Base-by-base conservation (phyloP, 2,329 filamentous ascomycete genomes). In the Endothia cerciana region DNA sequence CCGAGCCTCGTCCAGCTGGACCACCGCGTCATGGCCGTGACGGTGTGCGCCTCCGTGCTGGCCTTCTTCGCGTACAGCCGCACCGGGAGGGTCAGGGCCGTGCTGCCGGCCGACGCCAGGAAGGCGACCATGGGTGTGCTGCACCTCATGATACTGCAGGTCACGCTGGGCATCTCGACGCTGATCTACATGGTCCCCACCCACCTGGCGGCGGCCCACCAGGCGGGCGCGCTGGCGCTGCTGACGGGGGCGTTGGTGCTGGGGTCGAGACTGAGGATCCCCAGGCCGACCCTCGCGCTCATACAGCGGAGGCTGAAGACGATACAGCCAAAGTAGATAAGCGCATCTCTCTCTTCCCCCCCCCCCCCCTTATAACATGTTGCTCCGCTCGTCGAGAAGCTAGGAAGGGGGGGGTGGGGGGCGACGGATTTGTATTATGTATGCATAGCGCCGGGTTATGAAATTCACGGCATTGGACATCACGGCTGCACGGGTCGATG, bases 1-100 rank as follows among this genome's bases (percentile, higher is more conserved):
- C 96, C 95, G 3, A 94, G 91, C 19, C 87, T 96, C 33, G 96
- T 98, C 2, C 96, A 99, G 80, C 87, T 99, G 55, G 92, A 99
- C 79, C 95, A 99, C 82, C 90, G 96, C 55, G 92, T 97, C 72
- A 85, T 98, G 43, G 96, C 95, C 66, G 92, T 90, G 57, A 93
- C 92, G 19, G 97, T 94, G 0, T 97, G 97, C 77, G 90, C 87
- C 62, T 86, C 91, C 69, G 87, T 98, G 68, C 81, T 97, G 70
- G 84, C 88, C 4, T 84, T 99, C 11, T 96, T 90, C 77, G 86
- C 87, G n/a, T 98, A 94, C 79, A 87, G 91, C 4, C 88, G 92
- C 69, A 88, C 87, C 64, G 87, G 88, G 49, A 84, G 78, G 8
- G 74, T 89, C 17, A 80, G 80, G 28, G 76, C 82, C 15, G 80